Evolutionary conservation across 495 filamentous ascomycete species (phyloP), one percentile per base, ranked within the genome.

Genomic region (Terfezia boudieri): DNA sequence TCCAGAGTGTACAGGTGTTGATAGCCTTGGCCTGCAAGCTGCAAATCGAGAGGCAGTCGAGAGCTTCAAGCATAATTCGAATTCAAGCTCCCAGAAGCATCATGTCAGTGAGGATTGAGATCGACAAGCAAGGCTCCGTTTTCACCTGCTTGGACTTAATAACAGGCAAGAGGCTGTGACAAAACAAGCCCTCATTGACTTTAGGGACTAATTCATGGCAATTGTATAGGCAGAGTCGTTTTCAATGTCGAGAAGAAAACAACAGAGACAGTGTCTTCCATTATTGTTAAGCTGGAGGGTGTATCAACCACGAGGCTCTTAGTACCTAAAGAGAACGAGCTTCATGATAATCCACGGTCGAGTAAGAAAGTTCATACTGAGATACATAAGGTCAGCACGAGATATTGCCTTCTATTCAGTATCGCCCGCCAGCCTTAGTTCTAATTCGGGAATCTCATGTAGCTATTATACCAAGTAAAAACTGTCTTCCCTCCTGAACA

Each of bases 281-380:
- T 98, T 53, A 75, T 86, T 46, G 89, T 94, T 58, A 98, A 98
- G 70, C 75, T 98, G 37, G 89, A 98, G 65, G 90, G 88, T 53
- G 87, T 65, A 50, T 62, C 62, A 2, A 55, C 59, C 6, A 65
- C 63, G 14, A 56, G 63, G 9, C 53, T 65, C 22, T 41, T 53
- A 35, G 23, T 50, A 2, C 62, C 63, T 11, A 53, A 54, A 22
- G 37, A 55, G 14, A 16, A 55, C 9, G 71, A 74, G 26, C 26
- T 7, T 32, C 26, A 32, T 32, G 62, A 71, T 20, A 20, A 20
- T 43, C 71, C 71, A 22, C 71, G 81, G 32, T 20, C 20, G 20
- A 73, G 71, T 61, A 74, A 73, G 61, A 72, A 71, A 56, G 73
- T 76, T 8, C 78, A 82, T 62, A 65, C 79, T 46, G 82, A 89